These are phyloP conservation scores for Termitomyces sp. DNA, from an alignment of 768 basidiomycete genomes.

Conservation along the genomic window DNA sequence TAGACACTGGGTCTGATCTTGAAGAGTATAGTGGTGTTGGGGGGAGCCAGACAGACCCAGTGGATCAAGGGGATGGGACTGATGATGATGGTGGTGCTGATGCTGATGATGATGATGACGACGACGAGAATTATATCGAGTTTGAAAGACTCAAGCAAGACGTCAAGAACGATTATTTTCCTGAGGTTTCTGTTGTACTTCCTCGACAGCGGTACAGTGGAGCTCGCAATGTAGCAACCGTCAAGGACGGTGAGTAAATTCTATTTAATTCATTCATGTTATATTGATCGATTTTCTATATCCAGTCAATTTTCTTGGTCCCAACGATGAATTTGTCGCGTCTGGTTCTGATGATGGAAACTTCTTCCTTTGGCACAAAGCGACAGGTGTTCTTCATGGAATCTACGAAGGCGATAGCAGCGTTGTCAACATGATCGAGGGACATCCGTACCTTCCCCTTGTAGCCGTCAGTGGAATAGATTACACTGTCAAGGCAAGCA, in stretches of 20 bases:
- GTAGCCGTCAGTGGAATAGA: conserved; percentile 89
- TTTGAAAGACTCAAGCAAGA: conserved; percentile 17
- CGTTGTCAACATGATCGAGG: conserved; percentile 85
- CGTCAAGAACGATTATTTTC: conserved; percentile 19
- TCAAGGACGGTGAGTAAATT: conserved; percentile 73
- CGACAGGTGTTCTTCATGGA: conserved; percentile 54
- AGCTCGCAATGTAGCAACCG: conserved; percentile 73
- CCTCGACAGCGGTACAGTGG: conserved; percentile 65
- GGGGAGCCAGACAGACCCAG: conserved; percentile 1
- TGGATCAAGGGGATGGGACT: not conserved
- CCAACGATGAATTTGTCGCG: conserved; percentile 67
- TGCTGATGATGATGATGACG: conserved; percentile 24
- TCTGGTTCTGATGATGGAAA: conserved; percentile 88
- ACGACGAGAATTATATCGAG: conserved; percentile 21
- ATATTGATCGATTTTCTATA: not conserved
- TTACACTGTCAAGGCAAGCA: conserved; percentile 67
- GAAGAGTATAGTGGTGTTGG: conserved; percentile 18
- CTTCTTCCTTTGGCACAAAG: conserved; percentile 84
- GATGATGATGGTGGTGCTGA: conserved; percentile 4
- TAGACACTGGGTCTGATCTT: conserved; percentile 16
- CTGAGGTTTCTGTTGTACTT: conserved; percentile 46
- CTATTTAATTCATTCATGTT: not conserved
- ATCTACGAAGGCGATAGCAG: conserved; percentile 80
- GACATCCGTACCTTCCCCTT: conserved; percentile 73
- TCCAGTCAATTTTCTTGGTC: conserved; percentile 80